These are phyloP conservation scores for Gliomastix tumulicola DNA, from an alignment of 2,329 filamentous ascomycete genomes.

Conservation along the genomic window DNA sequence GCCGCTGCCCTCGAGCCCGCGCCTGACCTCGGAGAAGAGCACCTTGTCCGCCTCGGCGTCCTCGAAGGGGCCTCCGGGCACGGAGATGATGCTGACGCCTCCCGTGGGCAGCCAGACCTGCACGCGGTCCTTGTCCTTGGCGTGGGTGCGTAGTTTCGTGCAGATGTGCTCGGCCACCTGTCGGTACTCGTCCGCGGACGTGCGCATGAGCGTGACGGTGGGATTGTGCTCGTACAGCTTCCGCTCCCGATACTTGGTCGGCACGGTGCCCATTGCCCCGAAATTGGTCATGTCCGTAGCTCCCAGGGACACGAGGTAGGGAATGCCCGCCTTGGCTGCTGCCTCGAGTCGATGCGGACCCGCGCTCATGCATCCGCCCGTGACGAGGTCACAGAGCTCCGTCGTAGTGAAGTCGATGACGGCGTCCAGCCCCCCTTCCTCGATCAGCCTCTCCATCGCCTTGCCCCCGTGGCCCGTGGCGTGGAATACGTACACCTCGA, in stretches of 20 bases:
- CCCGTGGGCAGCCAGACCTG: conserved; percentile 53
- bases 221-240: conserved; percentile 59
- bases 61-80: conserved; percentile 45
- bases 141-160: conserved; percentile 38
- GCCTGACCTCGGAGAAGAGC: conserved; percentile 44
- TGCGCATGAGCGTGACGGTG: conserved; percentile 59
- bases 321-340: conserved; percentile 49
- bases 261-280: conserved; percentile 46
- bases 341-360: conserved; percentile 49
- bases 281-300: conserved; percentile 60
- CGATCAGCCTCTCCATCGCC: conserved; percentile 60
- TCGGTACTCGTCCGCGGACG: conserved; percentile 47
- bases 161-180: conserved; percentile 50
- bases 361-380: conserved; percentile 57
- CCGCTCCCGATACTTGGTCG: conserved; percentile 42
- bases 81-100: conserved; percentile 56
- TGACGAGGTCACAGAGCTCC: conserved; percentile 57
- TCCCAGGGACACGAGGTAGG: conserved; percentile 41
- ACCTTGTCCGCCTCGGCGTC: conserved; percentile 32
- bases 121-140: conserved; percentile 29
- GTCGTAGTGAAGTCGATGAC: conserved; percentile 67
- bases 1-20: conserved; percentile 37
- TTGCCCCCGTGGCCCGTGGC: conserved; percentile 62
- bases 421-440: conserved; percentile 52
- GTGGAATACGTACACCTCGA: conserved; percentile 62